Conservation (phyloP, 176 grass and related monocot species). For the Avena sativa region DNA sequence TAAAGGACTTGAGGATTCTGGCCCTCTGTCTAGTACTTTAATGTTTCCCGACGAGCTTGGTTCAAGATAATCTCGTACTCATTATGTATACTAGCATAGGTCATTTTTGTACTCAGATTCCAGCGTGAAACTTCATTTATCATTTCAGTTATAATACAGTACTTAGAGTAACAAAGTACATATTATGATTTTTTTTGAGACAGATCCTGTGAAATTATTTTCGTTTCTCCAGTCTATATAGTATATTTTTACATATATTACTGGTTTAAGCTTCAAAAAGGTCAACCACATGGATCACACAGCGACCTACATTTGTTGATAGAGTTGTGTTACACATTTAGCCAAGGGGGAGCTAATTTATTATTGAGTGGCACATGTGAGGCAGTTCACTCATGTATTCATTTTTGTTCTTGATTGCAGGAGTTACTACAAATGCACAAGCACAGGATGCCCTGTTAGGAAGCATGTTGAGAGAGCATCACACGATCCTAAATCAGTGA, state of each 20-base stretch:
- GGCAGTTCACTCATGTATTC: constrained; percentile 7
- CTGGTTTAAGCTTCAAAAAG: background rate
- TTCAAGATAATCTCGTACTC: background rate
- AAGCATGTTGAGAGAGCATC: constrained; percentile 99
- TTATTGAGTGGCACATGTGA: constrained; percentile 5
- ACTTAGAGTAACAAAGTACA: background rate
- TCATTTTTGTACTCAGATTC: background rate
- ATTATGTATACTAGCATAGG: background rate
- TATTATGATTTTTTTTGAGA: background rate
- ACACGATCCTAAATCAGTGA: constrained; percentile 97
- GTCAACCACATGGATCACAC: background rate
- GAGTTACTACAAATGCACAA: constrained; percentile 99
- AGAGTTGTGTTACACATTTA: background rate
- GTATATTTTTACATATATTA: background rate
- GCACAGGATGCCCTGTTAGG: constrained; percentile 86
- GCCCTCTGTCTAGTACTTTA: background rate
- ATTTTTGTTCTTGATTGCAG: constrained; percentile 53
- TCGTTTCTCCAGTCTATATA: background rate
- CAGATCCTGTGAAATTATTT: background rate
- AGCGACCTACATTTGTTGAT: background rate
- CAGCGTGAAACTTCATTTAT: background rate
- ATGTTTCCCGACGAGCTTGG: background rate
- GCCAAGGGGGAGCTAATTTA: background rate
- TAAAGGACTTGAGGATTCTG: background rate
- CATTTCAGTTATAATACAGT: background rate